A percentile compares a stretch with the other conserved stretches of the same genome.
These are phyloP conservation scores for Raddia guianensis DNA, from an alignment of 176 grass and related monocot species.

Conservation along the genomic window DNA sequence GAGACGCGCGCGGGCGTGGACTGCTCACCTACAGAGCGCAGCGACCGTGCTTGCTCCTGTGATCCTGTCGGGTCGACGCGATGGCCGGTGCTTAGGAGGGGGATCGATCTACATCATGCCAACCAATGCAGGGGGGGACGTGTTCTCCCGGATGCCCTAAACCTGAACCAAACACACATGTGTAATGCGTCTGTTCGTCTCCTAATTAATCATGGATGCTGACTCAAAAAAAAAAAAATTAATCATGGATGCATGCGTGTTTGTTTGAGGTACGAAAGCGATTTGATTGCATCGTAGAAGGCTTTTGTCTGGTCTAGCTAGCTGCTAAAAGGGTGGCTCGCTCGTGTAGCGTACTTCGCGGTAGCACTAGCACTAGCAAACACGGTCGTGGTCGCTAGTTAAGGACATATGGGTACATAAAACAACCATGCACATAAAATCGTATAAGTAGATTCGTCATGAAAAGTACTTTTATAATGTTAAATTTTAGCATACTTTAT, in stretches of 20 bases:
- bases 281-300: neutral
- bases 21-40: constrained; percentile 33
- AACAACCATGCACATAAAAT: no score
- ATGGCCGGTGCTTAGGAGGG: constrained; percentile 31
- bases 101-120: constrained; percentile 51
- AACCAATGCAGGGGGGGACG: neutral
- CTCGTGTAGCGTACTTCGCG: no score
- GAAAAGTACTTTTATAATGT: no score
- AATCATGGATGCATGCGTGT: no score
- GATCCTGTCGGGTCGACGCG: constrained; percentile 22
- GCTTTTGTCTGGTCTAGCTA: neutral
- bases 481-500: no score
- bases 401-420: no score
- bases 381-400: no score
- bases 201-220: no score
- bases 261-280: neutral
- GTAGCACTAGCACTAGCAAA: no score
- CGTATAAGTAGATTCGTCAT: no score
- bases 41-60: neutral
- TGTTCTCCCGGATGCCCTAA: neutral
- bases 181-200: neutral
- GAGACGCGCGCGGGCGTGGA: constrained; percentile 24
- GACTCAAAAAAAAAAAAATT: no score
- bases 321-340: no score
- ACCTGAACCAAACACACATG: constrained; percentile 5